Evolutionary conservation across 78 protist genomes (phyloP), one percentile per base, ranked within the genome.

Genomic region (Polysphondylium violaceum): DNA sequence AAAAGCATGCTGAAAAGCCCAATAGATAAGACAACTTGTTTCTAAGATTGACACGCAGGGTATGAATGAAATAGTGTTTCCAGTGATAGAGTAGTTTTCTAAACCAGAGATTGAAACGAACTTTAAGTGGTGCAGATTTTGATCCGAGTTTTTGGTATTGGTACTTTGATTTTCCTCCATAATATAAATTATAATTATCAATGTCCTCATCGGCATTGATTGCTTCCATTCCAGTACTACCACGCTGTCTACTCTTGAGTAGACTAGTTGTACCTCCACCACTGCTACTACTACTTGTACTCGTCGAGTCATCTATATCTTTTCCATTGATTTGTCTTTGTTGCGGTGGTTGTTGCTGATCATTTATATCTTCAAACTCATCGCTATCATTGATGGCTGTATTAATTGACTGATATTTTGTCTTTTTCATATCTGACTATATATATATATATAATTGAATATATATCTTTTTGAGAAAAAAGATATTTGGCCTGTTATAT

Each of bases 1-100:
- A 74, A 4, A 76, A 63, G 14, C 95, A 92, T n/a, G 95, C 92
- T 12, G 87, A 71, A 63, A 92, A 92, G 0, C 95, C 95, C 16
- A 92, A 35, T 1, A 5, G 25, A 63, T 79, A 92, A 12, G 77
- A 53, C 14, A 81, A 14, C 69, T 81, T 92, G 65, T 64, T 68
- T 51, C 89, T 36, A 16, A 36, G 19, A 41, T 81, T 81, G 12
- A 47, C 35, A 12, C 60, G 35, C 36, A 23, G 36, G 17, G 89
- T 81, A 38, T 81, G 89, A 14, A 29, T 3, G 16, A 68, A 41
- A 55, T 33, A 59, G 55, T 81, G 89, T 55, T 68, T 81, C 78
- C 59, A 72, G 50, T 72, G 60, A 68, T 68, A 68, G 14, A 55
- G 4, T 53, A 68, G 14, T 9, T 19, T 74, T 56, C 68, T 74